Evolutionary conservation across 2,329 filamentous ascomycete genomes (phyloP).

Genomic region (Clonostachys rhizophaga): DNA sequence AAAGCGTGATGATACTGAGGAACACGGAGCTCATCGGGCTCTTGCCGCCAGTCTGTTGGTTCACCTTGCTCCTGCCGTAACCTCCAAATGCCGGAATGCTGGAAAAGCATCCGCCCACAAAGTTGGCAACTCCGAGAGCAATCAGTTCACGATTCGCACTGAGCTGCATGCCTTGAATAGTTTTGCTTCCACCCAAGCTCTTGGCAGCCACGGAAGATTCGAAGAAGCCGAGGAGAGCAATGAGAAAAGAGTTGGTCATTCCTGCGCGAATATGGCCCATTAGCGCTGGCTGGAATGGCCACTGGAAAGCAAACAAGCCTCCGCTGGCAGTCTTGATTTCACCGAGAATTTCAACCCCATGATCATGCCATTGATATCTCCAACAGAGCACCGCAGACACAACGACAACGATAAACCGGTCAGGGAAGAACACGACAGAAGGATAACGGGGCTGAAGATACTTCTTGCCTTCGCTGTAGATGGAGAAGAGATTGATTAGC

Average conservation of each 20-base stretch:
- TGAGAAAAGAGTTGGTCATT: constrained; percentile 88
- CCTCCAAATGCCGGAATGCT: constrained; percentile 91
- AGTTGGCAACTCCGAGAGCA: constrained; percentile 83
- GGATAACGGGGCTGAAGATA: constrained; percentile 75
- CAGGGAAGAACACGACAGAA: constrained; percentile 80
- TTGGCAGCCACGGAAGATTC: constrained; percentile 96
- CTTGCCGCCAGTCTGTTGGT: constrained; percentile 83
- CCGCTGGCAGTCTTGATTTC: constrained; percentile 70
- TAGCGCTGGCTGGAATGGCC: constrained; percentile 74
- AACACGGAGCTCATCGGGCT: constrained; percentile 93
- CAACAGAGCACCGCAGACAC: constrained; percentile 77
- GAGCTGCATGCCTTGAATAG: constrained; percentile 73
- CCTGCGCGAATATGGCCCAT: constrained; percentile 81
- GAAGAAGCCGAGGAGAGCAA: constrained; percentile 95
- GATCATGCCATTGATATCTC: constrained; percentile 69
- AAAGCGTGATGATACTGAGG: constrained; percentile 73
- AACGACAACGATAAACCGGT: constrained; percentile 86
- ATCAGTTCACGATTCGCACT: constrained; percentile 93
- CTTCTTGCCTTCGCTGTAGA: constrained; percentile 48
- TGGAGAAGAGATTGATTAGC: no score
- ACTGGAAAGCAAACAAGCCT: constrained; percentile 73
- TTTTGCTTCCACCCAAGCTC: constrained; percentile 67
- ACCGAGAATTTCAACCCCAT: constrained; percentile 81
- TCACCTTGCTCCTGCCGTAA: constrained; percentile 94
- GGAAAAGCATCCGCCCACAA: constrained; percentile 90